phyloP scores from a whole-genome alignment of 371 early-diverging fungal genomes.

The Mortierella sp. region DNA sequence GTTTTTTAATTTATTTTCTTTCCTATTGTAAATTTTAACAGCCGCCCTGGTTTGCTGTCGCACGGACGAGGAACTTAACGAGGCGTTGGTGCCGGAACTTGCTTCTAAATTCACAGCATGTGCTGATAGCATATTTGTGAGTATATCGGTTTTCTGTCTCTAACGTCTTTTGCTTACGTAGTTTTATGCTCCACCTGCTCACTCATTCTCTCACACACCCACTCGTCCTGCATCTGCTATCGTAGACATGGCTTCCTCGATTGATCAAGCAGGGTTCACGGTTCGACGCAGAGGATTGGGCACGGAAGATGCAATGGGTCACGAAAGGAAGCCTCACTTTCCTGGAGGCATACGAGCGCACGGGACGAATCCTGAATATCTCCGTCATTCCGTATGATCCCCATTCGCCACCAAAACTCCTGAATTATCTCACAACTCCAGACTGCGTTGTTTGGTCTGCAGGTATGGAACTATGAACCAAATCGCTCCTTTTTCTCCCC shows the following conservation, averaged over 20 bases:
- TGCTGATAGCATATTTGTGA: slow-evolving; percentile 61
- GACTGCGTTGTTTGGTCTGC: slow-evolving; percentile 92
- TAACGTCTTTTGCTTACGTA: not conserved
- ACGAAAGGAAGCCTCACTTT: slow-evolving; percentile 90
- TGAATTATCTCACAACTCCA: slow-evolving; percentile 92
- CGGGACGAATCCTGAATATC: slow-evolving; percentile 90
- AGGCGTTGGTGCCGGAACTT: slow-evolving; percentile 73
- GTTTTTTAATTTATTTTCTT: slow-evolving; percentile 35
- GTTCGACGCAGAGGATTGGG: slow-evolving; percentile 82
- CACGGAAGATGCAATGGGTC: slow-evolving; percentile 76
- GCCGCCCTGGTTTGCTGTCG: slow-evolving; percentile 85
- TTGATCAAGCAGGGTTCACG: slow-evolving; percentile 55
- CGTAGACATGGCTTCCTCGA: slow-evolving; percentile 43
- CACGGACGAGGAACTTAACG: slow-evolving; percentile 82
- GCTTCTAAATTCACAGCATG: slow-evolving; percentile 70
- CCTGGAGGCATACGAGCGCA: slow-evolving; percentile 87
- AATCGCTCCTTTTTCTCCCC: not conserved
- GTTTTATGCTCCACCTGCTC: not conserved
- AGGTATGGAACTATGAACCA: slow-evolving; percentile 29
- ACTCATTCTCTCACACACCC: too few relatives aligned
- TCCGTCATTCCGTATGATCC: slow-evolving; percentile 84
- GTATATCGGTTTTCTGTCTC: slow-evolving; percentile 5
- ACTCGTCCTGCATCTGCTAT: too few relatives aligned
- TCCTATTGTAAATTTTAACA: slow-evolving; percentile 40
- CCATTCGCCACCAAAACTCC: slow-evolving; percentile 81